phyloP scores from a whole-genome alignment of 2,329 filamentous ascomycete genomes.

The Clarireedia sp. region DNA sequence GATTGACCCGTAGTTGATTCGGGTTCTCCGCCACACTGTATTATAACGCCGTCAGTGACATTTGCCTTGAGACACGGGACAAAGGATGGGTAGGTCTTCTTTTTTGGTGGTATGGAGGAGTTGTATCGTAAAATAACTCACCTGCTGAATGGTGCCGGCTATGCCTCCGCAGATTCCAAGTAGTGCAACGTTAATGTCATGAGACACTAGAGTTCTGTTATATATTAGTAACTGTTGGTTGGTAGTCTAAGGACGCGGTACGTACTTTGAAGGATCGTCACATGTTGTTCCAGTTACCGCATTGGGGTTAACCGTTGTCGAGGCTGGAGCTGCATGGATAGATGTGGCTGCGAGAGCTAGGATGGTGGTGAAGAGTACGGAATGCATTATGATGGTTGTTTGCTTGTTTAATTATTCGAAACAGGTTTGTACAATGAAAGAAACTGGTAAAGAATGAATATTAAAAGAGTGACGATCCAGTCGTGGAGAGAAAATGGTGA shows the following conservation, averaged over 20 bases:
- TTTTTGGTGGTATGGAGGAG: too few relatives aligned
- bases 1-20: constrained; percentile 37
- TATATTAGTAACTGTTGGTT: neutral
- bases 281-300: constrained; percentile 31
- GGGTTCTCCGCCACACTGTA: constrained; percentile 38
- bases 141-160: constrained; percentile 33
- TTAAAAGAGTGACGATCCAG: neutral
- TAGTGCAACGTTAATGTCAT: constrained; percentile 42
- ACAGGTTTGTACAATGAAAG: neutral
- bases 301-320: constrained; percentile 22
- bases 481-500: neutral
- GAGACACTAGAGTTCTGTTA: constrained; percentile 20
- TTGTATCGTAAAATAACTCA: neutral
- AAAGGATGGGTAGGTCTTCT: too few relatives aligned
- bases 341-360: neutral
- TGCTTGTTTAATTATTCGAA: neutral
- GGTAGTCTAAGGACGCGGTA: neutral
- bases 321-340: neutral
- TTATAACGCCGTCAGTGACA: neutral
- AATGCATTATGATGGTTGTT: neutral
- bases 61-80: neutral
- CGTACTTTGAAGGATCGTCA: constrained; percentile 26
- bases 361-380: neutral
- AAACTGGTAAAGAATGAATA: neutral
- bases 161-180: constrained; percentile 44